Conservation (phyloP, 257 asterid species). For the Prunella vulgaris region DNA sequence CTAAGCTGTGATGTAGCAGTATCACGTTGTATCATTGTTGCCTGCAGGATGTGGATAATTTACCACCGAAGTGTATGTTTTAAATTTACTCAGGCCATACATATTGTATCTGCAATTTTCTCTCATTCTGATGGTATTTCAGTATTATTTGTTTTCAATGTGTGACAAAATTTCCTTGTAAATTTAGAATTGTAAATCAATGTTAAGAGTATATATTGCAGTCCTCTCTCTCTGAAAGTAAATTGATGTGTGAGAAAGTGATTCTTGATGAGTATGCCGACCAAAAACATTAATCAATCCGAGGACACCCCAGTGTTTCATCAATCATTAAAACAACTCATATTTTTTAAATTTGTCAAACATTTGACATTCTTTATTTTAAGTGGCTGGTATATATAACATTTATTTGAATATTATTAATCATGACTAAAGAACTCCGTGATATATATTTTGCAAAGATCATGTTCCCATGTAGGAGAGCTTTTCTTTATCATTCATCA, state of each 20-base stretch:
- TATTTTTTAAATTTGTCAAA: neutral
- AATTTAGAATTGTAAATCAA: conserved; percentile 15
- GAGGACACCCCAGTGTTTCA: neutral
- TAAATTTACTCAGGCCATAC: neutral
- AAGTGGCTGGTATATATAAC: neutral
- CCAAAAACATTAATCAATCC: neutral
- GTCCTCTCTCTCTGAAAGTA: neutral
- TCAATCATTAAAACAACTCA: neutral
- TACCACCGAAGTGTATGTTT: neutral
- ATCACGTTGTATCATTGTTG: neutral
- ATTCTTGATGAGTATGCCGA: neutral
- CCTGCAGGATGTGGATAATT: neutral
- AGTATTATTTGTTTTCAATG: neutral
- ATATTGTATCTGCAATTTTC: neutral
- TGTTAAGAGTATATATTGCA: neutral
- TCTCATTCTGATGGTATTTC: neutral
- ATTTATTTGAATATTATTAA: neutral
- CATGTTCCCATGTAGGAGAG: neutral
- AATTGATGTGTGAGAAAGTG: neutral
- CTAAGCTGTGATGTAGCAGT: conserved; percentile 10
- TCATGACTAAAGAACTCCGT: neutral
- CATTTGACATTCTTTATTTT: neutral
- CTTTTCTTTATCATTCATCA: neutral
- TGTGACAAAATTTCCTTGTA: neutral
- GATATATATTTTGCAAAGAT: neutral